A percentile compares a stretch with the other conserved stretches of the same genome.
phyloP scores from a whole-genome alignment of 177 flowering plant species.

The Vitis hybrid region DNA sequence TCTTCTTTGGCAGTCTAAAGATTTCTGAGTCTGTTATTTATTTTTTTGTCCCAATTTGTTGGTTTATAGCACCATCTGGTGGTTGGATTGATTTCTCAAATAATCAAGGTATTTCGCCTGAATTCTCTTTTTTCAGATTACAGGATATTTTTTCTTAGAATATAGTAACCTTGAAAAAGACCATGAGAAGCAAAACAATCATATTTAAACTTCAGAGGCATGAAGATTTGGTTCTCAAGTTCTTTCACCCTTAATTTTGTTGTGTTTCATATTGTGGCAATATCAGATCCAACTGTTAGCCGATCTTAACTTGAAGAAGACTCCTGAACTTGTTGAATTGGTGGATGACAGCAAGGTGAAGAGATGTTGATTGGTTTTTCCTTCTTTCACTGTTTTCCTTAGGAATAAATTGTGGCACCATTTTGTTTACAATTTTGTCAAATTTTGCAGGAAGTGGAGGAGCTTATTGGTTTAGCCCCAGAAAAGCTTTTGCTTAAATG shows the following conservation, averaged over 20 bases:
- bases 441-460: conserved; percentile 73
- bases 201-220: not conserved
- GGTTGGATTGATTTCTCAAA: conserved; percentile 91
- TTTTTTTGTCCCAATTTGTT: conserved; percentile 5
- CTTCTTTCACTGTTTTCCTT: not conserved
- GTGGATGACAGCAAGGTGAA: conserved; percentile 78
- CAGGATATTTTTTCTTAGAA: not conserved
- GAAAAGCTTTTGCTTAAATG: conserved; percentile 82
- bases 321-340: conserved; percentile 83
- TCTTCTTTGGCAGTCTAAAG: not conserved
- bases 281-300: conserved; percentile 83
- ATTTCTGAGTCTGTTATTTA: not conserved
- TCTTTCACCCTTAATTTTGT: not conserved
- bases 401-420: not conserved
- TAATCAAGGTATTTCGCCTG: conserved; percentile 62
- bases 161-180: not conserved
- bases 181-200: not conserved
- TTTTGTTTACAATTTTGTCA: not conserved
- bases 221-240: not conserved
- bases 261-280: conserved; percentile 14
- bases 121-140: not conserved
- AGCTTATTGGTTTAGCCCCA: conserved; percentile 75
- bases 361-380: conserved; percentile 1
- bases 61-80: conserved; percentile 72
- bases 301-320: conserved; percentile 80